These are phyloP conservation scores for Claviceps humidiphila DNA, from an alignment of 2,329 filamentous ascomycete genomes.

Conservation along the genomic window DNA sequence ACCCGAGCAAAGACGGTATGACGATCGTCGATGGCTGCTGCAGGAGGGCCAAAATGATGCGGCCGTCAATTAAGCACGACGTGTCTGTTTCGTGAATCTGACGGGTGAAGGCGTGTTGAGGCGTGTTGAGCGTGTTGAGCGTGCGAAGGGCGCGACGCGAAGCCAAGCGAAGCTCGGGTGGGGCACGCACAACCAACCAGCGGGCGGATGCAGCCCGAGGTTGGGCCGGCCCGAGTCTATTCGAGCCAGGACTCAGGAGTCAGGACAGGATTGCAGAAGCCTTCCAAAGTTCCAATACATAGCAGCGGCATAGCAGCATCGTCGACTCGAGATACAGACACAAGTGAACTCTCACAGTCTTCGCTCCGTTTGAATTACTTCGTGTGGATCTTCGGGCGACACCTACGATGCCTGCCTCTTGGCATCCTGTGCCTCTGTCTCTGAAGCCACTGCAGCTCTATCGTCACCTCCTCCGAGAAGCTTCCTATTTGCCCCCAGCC, in stretches of 20 bases:
- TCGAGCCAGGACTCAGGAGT: no score
- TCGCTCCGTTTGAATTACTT: no score
- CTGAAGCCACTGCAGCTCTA: slow-evolving; percentile 30
- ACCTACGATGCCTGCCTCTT: slow-evolving; percentile 17
- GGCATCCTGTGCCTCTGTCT: slow-evolving; percentile 12
- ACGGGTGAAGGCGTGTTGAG: slow-evolving; percentile 19
- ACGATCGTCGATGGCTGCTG: neutral
- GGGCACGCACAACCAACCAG: neutral
- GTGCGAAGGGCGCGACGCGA: slow-evolving; percentile 4
- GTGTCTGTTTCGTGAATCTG: slow-evolving; percentile 31
- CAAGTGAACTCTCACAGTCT: no score
- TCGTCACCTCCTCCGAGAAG: slow-evolving; percentile 46
- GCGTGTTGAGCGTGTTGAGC: slow-evolving; percentile 12
- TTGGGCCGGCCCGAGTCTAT: no score
- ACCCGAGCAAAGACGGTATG: neutral
- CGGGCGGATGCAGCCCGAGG: no score
- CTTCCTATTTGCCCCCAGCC: slow-evolving; percentile 42
- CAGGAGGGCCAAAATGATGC: slow-evolving; percentile 11
- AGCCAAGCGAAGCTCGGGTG: neutral
- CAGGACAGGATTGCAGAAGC: no score
- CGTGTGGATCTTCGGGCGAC: no score
- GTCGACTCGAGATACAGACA: no score
- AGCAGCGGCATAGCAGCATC: no score
- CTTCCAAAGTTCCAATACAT: no score
- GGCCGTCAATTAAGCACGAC: slow-evolving; percentile 22